phyloP scores from a whole-genome alignment of 2,329 filamentous ascomycete genomes.

The Geosmithia morbida region DNA sequence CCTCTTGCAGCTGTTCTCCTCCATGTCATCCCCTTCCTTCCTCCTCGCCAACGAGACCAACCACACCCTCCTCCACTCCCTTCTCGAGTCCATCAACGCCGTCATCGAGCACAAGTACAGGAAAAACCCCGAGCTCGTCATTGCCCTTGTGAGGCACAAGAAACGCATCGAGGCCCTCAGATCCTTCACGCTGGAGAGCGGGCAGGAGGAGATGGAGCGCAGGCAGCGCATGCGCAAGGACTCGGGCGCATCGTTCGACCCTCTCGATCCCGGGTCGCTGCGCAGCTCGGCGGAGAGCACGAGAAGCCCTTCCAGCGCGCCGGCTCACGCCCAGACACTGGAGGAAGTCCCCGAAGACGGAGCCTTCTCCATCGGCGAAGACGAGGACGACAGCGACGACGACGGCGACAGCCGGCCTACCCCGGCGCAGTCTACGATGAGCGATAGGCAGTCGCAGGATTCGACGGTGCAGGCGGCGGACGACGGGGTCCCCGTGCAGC shows the following conservation, averaged over 20 bases:
- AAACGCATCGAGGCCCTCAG: conserved; percentile 76
- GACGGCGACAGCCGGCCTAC: conserved; percentile 40
- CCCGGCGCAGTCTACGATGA: conserved; percentile 48
- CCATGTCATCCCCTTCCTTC: conserved; percentile 89
- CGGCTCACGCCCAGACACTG: conserved; percentile 11
- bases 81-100: conserved; percentile 80
- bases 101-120: conserved; percentile 80
- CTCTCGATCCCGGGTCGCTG: conserved; percentile 30
- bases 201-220: conserved; percentile 79
- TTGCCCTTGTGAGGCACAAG: conserved; percentile 63
- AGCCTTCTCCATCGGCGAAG: conserved; percentile 80
- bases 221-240: conserved; percentile 59
- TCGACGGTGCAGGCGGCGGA: conserved; percentile 39
- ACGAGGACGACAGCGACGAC: conserved; percentile 49
- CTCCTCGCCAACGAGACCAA: conserved; percentile 87
- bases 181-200: conserved; percentile 81
- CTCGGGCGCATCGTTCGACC: conserved; percentile 31
- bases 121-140: conserved; percentile 69
- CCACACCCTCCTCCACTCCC: conserved; percentile 61
- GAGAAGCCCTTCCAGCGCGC: conserved; percentile 37
- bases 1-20: conserved; percentile 74
- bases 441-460: conserved; percentile 46
- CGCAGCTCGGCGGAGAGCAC: conserved; percentile 55
- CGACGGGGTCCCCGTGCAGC: conserved; percentile 67
- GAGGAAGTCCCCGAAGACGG: conserved; percentile 42